Percentiles rank a stretch among this genome's conserved stretches.
Evolutionary conservation across 2,329 filamentous ascomycete species (phyloP).

Genomic region (Curvularia sp.): DNA sequence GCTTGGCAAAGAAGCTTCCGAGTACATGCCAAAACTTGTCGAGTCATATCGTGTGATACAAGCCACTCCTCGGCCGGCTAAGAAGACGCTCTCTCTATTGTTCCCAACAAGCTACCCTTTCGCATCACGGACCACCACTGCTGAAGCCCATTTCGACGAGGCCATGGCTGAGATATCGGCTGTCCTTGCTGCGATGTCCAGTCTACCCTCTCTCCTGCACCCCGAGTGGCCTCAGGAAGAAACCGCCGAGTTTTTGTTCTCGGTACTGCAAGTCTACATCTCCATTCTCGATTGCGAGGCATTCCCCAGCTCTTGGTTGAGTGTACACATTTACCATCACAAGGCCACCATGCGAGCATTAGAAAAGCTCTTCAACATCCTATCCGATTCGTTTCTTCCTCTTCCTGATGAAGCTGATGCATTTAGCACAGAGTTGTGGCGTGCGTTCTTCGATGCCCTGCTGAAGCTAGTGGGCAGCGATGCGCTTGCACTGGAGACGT

Average conservation of each 20-base stretch:
- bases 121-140: conserved; percentile 71
- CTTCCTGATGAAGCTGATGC: conserved; percentile 88
- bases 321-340: conserved; percentile 90
- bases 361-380: conserved; percentile 78
- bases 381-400: conserved; percentile 85
- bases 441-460: conserved; percentile 86
- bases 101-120: conserved; percentile 94
- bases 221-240: conserved; percentile 78
- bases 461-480: conserved; percentile 89
- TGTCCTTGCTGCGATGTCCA: conserved; percentile 81
- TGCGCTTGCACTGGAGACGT: conserved; percentile 88
- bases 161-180: conserved; percentile 87
- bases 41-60: conserved; percentile 85
- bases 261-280: conserved; percentile 82
- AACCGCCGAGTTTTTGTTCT: conserved; percentile 75
- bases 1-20: conserved; percentile 80
- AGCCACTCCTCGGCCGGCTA: conserved; percentile 65
- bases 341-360: conserved; percentile 86
- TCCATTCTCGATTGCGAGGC: conserved; percentile 89
- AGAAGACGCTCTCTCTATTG: conserved; percentile 75
- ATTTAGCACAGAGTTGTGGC: conserved; percentile 95
- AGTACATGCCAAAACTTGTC: conserved; percentile 89
- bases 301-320: conserved; percentile 89
- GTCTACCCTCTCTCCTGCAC: conserved; percentile 74
- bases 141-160: conserved; percentile 76